Evolutionary conservation across 1,284 basidiomycete genomes (phyloP), one percentile per base, ranked within the genome.

Genomic region (Wallemia hederae): DNA sequence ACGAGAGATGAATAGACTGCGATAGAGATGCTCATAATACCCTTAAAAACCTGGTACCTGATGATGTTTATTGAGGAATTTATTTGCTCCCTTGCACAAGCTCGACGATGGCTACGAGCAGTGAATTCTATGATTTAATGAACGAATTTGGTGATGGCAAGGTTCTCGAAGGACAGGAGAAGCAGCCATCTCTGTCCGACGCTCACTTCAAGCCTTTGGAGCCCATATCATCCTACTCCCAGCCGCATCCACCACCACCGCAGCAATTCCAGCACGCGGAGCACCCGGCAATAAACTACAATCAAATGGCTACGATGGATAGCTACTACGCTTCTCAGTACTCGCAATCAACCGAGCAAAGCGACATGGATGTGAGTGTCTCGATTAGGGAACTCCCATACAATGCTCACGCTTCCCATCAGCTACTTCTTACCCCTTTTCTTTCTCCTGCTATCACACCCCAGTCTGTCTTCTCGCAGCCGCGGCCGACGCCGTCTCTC

Each of bases 361-460:
- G 27, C 28, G 60, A 61, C 29, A 56, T 60, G 24, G 55, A 59
- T 56, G 31, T 61, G 49, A 25, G n/a, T 59, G 33, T 49, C n/a
- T 34, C 55, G 15, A 62, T 60, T 59, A 60, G 33, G 59, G 60
- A 57, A 24, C 60, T 57, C 60, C 28, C 58, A 61, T 24, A 33
- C 27, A 14, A 25, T n/a, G n/a, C n/a, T n/a, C n/a, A n/a, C n/a
- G n/a, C n/a, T n/a, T n/a, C n/a, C n/a, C n/a, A n/a, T n/a, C 59
- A 66, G 65, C 64, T 65, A 33, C 31, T 67, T n/a, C 66, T 67
- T 62, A 63, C 62, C 27, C 65, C 68, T 19, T 63, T 69, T 19
- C 64, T 69, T 60, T 68, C 69, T 24, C 69, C 68, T 1, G 66
- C 67, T 2, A 64, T 69, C 62, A 68, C 69, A n/a, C 65, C 68